phyloP scores from a whole-genome alignment of 208 protist genomes.

The Wallacemonas sp. region DNA sequence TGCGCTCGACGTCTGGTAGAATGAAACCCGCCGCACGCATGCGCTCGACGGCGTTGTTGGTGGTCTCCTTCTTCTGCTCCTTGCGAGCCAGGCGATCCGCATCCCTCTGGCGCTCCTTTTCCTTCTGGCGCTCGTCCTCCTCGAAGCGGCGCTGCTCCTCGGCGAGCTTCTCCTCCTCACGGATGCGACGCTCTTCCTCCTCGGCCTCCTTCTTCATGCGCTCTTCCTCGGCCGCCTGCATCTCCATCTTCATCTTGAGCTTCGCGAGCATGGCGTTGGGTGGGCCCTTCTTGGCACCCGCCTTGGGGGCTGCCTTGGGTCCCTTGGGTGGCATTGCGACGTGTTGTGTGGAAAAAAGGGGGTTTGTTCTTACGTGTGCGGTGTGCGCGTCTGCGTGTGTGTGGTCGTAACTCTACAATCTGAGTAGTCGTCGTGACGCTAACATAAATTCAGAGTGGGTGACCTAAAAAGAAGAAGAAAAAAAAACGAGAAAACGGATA shows the following conservation, averaged over 20 bases:
- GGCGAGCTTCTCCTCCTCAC: constrained; percentile 82
- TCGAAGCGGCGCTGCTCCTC: constrained; percentile 89
- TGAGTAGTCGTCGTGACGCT: constrained; percentile 12
- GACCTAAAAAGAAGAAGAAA: neutral
- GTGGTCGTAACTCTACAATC: constrained; percentile 11
- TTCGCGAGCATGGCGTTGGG: constrained; percentile 83
- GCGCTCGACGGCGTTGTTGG: constrained; percentile 66
- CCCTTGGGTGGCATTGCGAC: constrained; percentile 79
- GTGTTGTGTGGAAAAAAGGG: neutral
- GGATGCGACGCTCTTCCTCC: constrained; percentile 75
- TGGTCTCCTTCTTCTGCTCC: constrained; percentile 46
- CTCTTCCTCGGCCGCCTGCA: constrained; percentile 85
- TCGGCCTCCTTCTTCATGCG: constrained; percentile 70
- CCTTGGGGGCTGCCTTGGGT: constrained; percentile 72
- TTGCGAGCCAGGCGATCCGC: constrained; percentile 71
- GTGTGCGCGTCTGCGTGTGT: neutral
- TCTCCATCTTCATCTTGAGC: constrained; percentile 91
- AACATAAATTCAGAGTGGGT: constrained; percentile 4
- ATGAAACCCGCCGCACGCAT: constrained; percentile 84
- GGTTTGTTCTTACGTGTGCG: neutral
- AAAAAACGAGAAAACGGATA: constrained; percentile 4
- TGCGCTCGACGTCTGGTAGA: constrained; percentile 84
- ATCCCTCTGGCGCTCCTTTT: constrained; percentile 82
- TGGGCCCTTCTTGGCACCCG: constrained; percentile 75
- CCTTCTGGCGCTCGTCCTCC: constrained; percentile 67